These are phyloP conservation scores for Citrus trifoliata DNA, from an alignment of 345 rosid species.

Conservation along the genomic window DNA sequence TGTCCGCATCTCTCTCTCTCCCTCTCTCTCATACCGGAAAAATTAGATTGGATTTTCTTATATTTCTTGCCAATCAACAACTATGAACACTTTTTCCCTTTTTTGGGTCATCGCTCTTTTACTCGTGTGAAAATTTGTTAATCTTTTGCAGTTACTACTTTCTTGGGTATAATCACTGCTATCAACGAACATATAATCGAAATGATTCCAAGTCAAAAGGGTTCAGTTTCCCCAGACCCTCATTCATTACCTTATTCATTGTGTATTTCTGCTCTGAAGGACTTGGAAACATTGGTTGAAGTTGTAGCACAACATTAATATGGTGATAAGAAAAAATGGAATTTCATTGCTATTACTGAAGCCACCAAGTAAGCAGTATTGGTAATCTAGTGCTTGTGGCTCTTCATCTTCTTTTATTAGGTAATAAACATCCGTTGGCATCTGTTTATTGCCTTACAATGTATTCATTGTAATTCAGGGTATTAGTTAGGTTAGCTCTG, in stretches of 20 bases:
- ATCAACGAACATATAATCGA: slow-evolving; percentile 80
- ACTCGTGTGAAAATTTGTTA: slow-evolving; percentile 7
- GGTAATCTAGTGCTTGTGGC: not conserved
- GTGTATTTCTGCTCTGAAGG: slow-evolving; percentile 74
- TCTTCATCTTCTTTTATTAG: slow-evolving; percentile 1
- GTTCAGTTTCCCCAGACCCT: slow-evolving; percentile 32
- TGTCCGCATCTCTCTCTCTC: not conserved
- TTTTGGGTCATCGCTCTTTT: not conserved
- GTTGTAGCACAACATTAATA: slow-evolving; percentile 78
- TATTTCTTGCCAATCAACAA: not conserved
- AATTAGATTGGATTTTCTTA: not conserved
- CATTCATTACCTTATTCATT: slow-evolving; percentile 63
- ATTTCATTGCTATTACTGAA: slow-evolving; percentile 79
- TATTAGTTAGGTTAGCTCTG: slow-evolving; percentile 62
- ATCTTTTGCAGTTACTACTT: slow-evolving; percentile 66
- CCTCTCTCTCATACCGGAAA: not conserved
- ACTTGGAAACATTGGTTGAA: slow-evolving; percentile 86
- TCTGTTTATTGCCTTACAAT: slow-evolving; percentile 8
- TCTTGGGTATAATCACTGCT: slow-evolving; percentile 82
- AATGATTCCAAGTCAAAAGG: slow-evolving; percentile 44
- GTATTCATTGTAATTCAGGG: slow-evolving; percentile 43
- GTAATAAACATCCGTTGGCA: not conserved
- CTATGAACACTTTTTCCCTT: not conserved
- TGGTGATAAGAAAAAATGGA: slow-evolving; percentile 79
- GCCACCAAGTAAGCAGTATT: slow-evolving; percentile 62